These are phyloP conservation scores for Alternaria consortialis DNA, from an alignment of 2,329 filamentous ascomycete species.

Conservation along the genomic window DNA sequence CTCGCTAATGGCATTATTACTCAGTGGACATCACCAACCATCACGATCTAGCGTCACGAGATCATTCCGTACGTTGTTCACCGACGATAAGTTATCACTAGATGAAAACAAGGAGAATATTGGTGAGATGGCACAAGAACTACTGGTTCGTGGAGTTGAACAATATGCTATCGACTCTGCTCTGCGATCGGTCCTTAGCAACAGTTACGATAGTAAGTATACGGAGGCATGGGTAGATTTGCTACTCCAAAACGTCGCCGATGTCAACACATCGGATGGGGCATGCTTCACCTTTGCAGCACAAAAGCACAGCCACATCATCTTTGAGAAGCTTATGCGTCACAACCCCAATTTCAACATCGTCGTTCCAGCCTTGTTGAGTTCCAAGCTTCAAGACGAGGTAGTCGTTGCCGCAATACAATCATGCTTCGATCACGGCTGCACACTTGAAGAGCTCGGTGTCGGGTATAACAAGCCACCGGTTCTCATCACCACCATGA, in stretches of 20 bases:
- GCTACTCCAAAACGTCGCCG: slow-evolving; percentile 37
- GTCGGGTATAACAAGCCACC: slow-evolving; percentile 24
- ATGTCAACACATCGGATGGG: slow-evolving; percentile 44
- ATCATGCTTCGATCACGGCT: slow-evolving; percentile 64
- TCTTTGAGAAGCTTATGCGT: slow-evolving; percentile 40
- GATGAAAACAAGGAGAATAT: slow-evolving; percentile 3
- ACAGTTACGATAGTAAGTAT: slow-evolving; percentile 14
- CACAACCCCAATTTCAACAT: slow-evolving; percentile 61
- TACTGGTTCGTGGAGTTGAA: slow-evolving; percentile 41
- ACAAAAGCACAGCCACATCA: slow-evolving; percentile 24
- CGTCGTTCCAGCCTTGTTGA: slow-evolving; percentile 67
- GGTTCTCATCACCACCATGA: slow-evolving; percentile 37
- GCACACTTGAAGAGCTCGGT: slow-evolving; percentile 33
- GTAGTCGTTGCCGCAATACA: slow-evolving; percentile 54
- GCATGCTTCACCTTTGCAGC: slow-evolving; percentile 44
- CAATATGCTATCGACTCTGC: slow-evolving; percentile 41
- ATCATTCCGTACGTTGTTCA: slow-evolving; percentile 40
- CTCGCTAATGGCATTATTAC: slow-evolving; percentile 60
- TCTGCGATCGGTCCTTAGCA: slow-evolving; percentile 31
- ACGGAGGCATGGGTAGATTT: slow-evolving; percentile 31
- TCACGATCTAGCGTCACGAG: slow-evolving; percentile 37
- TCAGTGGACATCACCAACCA: slow-evolving; percentile 51
- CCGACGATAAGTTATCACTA: slow-evolving; percentile 16
- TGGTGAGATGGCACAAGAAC: slow-evolving; percentile 30
- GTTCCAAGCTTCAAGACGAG: slow-evolving; percentile 61